Conservation (phyloP, 1,284 basidiomycete species). For the Chiua sp. region DNA sequence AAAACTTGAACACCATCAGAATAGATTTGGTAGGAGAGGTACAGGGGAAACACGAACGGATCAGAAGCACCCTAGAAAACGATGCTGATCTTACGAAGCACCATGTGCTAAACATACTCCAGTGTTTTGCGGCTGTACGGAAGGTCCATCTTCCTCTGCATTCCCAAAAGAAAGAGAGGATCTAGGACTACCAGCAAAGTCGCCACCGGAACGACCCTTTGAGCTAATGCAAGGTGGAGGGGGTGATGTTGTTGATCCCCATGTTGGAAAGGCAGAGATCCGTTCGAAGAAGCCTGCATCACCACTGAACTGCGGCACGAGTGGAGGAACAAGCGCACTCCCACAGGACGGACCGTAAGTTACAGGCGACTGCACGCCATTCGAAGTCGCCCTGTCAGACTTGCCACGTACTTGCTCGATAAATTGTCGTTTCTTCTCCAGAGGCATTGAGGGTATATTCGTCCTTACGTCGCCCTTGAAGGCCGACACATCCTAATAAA, state of each 20-base stretch:
- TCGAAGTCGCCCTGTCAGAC: slow-evolving; percentile 27
- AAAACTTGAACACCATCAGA: slow-evolving; percentile 48
- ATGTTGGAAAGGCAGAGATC: slow-evolving; percentile 70
- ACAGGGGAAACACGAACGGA: slow-evolving; percentile 51
- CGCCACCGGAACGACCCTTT: slow-evolving; percentile 44
- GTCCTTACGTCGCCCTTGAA: no score
- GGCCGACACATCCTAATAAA: no score
- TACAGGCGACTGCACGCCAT: slow-evolving; percentile 37
- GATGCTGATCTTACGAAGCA: slow-evolving; percentile 51
- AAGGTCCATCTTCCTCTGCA: slow-evolving; percentile 11
- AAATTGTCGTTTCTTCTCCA: slow-evolving; percentile 66
- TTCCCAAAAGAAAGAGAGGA: slow-evolving; percentile 34
- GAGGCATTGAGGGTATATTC: no score
- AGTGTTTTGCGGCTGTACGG: slow-evolving; percentile 67
- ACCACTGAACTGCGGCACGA: slow-evolving; percentile 73
- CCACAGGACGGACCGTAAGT: slow-evolving; percentile 69
- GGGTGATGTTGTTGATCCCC: slow-evolving; percentile 43
- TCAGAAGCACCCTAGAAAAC: slow-evolving; percentile 67
- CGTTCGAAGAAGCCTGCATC: slow-evolving; percentile 71
- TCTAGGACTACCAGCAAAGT: slow-evolving; percentile 38
- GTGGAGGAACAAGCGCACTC: slow-evolving; percentile 57
- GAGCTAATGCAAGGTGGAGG: slow-evolving; percentile 29
- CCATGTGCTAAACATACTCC: slow-evolving; percentile 77
- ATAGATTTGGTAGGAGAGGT: not conserved
- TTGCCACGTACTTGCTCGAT: slow-evolving; percentile 55